Evolutionary conservation across 2,329 filamentous ascomycete genomes (phyloP).

Genomic region (Microdochium paspali): DNA sequence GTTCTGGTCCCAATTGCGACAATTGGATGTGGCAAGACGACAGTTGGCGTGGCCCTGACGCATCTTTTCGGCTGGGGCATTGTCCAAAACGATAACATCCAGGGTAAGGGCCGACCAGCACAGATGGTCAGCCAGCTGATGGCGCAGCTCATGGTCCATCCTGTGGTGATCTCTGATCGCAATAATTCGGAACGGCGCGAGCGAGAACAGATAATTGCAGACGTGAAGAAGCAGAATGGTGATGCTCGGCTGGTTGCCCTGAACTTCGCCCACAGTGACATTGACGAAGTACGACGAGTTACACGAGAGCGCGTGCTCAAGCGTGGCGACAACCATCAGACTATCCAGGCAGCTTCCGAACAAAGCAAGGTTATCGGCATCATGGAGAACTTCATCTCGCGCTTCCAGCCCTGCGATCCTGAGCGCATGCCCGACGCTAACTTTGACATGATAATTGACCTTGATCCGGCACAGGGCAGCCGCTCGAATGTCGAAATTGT

Average conservation of each 20-base stretch:
- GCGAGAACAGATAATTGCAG: constrained; percentile 76
- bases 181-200: constrained; percentile 91
- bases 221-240: constrained; percentile 55
- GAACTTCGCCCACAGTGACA: constrained; percentile 76
- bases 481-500: constrained; percentile 78
- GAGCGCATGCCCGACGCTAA: constrained; percentile 62
- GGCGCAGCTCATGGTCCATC: constrained; percentile 50
- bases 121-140: constrained; percentile 67
- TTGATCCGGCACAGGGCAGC: constrained; percentile 70
- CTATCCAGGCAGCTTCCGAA: constrained; percentile 77
- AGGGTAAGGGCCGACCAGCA: constrained; percentile 65
- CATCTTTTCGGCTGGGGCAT: constrained; percentile 88
- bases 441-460: constrained; percentile 78
- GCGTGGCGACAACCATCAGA: constrained; percentile 95
- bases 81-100: constrained; percentile 94
- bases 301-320: constrained; percentile 72
- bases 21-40: constrained; percentile 95
- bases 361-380: constrained; percentile 70
- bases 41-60: constrained; percentile 69
- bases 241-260: constrained; percentile 71
- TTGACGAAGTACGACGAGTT: constrained; percentile 63
- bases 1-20: constrained; percentile 88
- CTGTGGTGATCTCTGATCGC: constrained; percentile 80
- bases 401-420: constrained; percentile 71
- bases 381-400: constrained; percentile 86